Base-by-base conservation (phyloP, 2,329 filamentous ascomycete genomes). In the Fusarium marasasianum region DNA sequence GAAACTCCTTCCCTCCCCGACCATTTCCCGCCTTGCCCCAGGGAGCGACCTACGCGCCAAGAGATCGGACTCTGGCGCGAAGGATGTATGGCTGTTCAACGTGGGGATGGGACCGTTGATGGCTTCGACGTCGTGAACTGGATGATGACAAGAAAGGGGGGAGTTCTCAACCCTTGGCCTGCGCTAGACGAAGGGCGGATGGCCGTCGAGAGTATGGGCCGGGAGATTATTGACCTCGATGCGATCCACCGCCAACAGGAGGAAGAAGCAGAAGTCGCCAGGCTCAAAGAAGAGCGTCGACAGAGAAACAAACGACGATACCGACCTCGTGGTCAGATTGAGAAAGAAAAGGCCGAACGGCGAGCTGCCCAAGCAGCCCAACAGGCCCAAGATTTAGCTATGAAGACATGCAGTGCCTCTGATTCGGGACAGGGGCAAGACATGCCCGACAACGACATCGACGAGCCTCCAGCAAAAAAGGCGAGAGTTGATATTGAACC, bases 281-380 rank as follows among this genome's bases (percentile, higher is more conserved):
- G 64, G 18, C 48, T 66, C 31, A 76, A 67, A 41, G 77, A 79
- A 43, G 67, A 74, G 53, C 63, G 66, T 31, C 72, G 74, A 15
- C 56, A 68, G 38, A 76, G 72, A 24, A 78, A 75, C 48, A 79
- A 79, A 43, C 60, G 64, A n/a, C 72, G 71, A 48, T 79, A 77
- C 44, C 61, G 71, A 18, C 72, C 72, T n/a, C 63, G 76, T 47
- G 66, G 75, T 15, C 61, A 77, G 29, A 65, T 72, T 37, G 65
- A 61, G 20, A 75, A 55, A 56, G 75, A 77, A 47, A 71, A 67
- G 54, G 66, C 71, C 8, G 61, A 74, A 29, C 60, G 41, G 55
- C 54, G 55, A 37, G 72, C 66, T 31, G 68, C 71, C 26, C 53
- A 61, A 31, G 63, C 53, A 33, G 57, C 68, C 18, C 38, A 66